Conservation (phyloP, 495 filamentous ascomycete genomes). For the Recurvomyces mirabilis region DNA sequence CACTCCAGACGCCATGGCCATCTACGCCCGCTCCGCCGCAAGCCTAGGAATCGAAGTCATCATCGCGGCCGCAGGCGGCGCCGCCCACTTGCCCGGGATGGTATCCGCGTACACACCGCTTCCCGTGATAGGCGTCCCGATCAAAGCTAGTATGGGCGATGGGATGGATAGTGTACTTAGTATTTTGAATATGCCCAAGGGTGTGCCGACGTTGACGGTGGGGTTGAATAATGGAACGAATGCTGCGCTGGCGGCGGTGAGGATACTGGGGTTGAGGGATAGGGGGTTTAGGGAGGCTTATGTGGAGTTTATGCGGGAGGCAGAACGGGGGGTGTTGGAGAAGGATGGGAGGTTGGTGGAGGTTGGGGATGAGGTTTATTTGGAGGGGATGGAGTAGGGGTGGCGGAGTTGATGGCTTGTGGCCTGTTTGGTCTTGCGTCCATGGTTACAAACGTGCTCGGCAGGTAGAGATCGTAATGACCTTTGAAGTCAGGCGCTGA, state of each 20-base stretch:
- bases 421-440: too few relatives aligned
- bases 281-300: conserved; percentile 47
- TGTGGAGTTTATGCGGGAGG: conserved; percentile 50
- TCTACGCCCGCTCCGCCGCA: conserved; percentile 58
- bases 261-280: conserved; percentile 66
- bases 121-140: conserved; percentile 85
- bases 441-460: too few relatives aligned
- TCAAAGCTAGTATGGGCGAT: conserved; percentile 76
- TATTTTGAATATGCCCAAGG: conserved; percentile 82
- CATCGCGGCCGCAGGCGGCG: conserved; percentile 89
- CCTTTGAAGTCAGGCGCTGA: too few relatives aligned
- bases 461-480: too few relatives aligned
- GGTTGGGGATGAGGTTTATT: conserved; percentile 61
- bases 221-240: conserved; percentile 91
- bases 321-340: conserved; percentile 51
- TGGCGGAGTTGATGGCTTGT: too few relatives aligned
- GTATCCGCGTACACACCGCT: conserved; percentile 72
- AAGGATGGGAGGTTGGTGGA: conserved; percentile 57
- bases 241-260: conserved; percentile 75
- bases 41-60: conserved; percentile 70
- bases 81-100: conserved; percentile 90
- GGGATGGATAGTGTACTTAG: conserved; percentile 81
- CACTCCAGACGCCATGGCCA: conserved; percentile 72
- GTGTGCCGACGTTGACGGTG: conserved; percentile 74
- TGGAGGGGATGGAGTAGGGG: conserved; percentile 39